Evolutionary conservation across 75 land plant genomes (phyloP).

Genomic region (Picea glauca): DNA sequence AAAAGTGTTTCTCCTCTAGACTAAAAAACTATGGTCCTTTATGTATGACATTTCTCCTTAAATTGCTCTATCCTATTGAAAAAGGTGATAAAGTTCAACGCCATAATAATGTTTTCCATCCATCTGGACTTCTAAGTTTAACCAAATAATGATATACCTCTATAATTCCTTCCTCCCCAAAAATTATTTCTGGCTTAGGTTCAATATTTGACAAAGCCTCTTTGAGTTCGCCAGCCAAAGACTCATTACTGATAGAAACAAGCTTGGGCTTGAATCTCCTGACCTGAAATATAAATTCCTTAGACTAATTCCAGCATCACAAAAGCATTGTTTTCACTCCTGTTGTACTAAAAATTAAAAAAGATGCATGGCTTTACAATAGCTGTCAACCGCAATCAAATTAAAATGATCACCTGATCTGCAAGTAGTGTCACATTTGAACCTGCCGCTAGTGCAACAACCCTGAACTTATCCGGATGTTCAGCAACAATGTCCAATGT

Average conservation of each 20-base stretch:
- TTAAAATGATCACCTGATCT: slow-evolving; percentile 65
- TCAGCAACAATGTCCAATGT: slow-evolving; percentile 93
- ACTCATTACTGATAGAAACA: slow-evolving; percentile 70
- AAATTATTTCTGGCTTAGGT: slow-evolving; percentile 78
- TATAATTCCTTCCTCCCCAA: slow-evolving; percentile 84
- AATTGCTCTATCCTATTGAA: background rate
- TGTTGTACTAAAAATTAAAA: slow-evolving; percentile 1
- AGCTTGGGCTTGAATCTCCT: slow-evolving; percentile 78
- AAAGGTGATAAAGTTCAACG: background rate
- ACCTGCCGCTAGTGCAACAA: slow-evolving; percentile 96
- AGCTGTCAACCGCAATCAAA: background rate
- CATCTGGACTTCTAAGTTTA: background rate
- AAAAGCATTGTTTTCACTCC: background rate
- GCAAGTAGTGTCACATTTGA: slow-evolving; percentile 93
- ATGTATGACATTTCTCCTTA: slow-evolving; percentile 3
- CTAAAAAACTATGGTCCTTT: background rate
- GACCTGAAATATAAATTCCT: slow-evolving; percentile 38
- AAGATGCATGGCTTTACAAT: background rate
- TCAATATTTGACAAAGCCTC: slow-evolving; percentile 83
- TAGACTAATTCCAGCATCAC: background rate
- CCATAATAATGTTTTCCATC: background rate
- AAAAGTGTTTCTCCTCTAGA: background rate
- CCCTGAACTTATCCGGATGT: slow-evolving; percentile 86
- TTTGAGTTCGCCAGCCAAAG: slow-evolving; percentile 68
- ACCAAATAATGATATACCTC: slow-evolving; percentile 48